Evolutionary conservation across 257 asterid genomes (phyloP).

Genomic region (Ophiorrhiza pumila): DNA sequence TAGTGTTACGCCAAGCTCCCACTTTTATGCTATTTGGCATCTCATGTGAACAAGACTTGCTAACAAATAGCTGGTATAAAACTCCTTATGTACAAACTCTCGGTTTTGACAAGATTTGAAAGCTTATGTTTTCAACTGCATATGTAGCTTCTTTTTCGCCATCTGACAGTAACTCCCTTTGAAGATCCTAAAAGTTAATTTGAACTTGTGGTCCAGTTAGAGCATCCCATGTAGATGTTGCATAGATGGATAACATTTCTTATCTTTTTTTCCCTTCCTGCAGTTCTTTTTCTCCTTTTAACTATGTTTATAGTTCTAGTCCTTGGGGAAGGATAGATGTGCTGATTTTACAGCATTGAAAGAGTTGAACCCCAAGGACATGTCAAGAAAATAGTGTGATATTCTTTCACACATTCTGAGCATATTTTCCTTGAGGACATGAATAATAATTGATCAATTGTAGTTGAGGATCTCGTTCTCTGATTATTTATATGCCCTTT

Average conservation of each 20-base stretch:
- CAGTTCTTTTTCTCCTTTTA: not conserved
- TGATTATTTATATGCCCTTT: no score
- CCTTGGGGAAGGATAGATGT: not conserved
- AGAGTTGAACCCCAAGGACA: not conserved
- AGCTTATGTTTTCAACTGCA: not conserved
- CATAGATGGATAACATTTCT: not conserved
- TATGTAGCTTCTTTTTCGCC: not conserved
- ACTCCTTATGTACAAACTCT: no score
- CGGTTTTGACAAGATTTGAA: not conserved
- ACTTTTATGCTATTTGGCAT: not conserved
- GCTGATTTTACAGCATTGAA: not conserved
- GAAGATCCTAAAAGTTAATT: not conserved
- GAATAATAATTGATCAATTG: not conserved
- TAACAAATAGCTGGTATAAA: not conserved
- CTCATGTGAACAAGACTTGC: not conserved
- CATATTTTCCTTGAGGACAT: not conserved
- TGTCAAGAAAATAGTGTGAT: no score
- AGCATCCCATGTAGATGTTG: not conserved
- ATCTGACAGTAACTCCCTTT: not conserved
- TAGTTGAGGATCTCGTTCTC: not conserved
- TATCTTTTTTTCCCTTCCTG: not conserved
- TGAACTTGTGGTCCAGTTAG: not conserved
- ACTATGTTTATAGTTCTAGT: not conserved
- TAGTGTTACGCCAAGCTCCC: not conserved
- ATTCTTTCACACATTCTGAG: not conserved